phyloP scores from a whole-genome alignment of 225 moss, liverwort and hornwort species.

The Pseudisothecium myosuroides region DNA sequence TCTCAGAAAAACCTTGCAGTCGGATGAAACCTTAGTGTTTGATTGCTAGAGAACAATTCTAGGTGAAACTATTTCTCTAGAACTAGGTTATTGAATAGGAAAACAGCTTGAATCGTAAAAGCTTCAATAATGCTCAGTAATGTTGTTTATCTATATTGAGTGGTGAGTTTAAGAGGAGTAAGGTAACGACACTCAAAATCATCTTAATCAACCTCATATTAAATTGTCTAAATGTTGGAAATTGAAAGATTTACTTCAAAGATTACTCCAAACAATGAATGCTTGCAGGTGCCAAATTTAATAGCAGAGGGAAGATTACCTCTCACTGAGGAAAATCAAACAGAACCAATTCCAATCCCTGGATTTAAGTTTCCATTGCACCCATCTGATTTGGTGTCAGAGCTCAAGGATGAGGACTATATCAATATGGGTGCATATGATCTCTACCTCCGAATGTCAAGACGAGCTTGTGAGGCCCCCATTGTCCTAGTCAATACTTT shows the following conservation, averaged over 20 bases:
- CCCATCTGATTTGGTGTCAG: background rate
- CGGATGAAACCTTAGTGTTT: too few relatives aligned
- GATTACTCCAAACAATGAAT: background rate
- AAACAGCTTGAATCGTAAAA: too few relatives aligned
- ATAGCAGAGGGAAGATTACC: background rate
- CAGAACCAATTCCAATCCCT: background rate
- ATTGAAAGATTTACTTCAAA: background rate
- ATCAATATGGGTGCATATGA: background rate
- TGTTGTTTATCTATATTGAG: fast-evolving
- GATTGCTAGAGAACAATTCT: fast-evolving
- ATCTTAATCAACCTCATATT: background rate
- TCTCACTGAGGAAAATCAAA: background rate
- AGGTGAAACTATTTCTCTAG: background rate
- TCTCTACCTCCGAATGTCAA: background rate
- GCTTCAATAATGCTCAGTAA: background rate
- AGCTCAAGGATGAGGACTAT: background rate
- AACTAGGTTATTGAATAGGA: too few relatives aligned
- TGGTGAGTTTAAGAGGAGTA: too few relatives aligned
- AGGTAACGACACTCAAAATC: background rate
- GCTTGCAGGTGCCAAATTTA: background rate
- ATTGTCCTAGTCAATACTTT: background rate
- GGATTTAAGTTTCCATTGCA: background rate
- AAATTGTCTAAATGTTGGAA: background rate
- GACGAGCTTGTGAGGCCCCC: background rate
- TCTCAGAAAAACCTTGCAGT: background rate